Evolutionary conservation across 177 flowering plant genomes (phyloP).

Genomic region (Vitis hybrid): DNA sequence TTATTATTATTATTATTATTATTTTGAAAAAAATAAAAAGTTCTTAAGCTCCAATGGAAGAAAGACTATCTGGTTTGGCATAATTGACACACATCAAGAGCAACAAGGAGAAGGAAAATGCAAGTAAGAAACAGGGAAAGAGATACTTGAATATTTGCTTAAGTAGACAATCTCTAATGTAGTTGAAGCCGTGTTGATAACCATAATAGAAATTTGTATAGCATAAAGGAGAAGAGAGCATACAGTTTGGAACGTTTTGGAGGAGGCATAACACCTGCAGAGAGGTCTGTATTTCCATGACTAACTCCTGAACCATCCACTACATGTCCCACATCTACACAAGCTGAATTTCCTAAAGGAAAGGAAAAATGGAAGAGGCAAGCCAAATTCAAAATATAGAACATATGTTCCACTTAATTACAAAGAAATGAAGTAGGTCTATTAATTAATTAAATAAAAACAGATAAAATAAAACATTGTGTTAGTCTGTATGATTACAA

Average conservation of each 20-base stretch:
- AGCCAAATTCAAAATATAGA: conserved; percentile 8
- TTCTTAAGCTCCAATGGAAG: neutral
- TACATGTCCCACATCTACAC: conserved; percentile 26
- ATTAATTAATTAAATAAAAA: no score
- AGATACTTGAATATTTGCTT: neutral
- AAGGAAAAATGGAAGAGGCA: conserved; percentile 6
- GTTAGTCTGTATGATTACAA: no score
- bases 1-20: no score
- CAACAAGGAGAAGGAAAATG: neutral
- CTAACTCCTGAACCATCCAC: conserved; percentile 40
- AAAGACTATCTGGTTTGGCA: neutral
- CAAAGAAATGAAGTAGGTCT: neutral
- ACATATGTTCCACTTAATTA: neutral
- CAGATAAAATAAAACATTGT: no score
- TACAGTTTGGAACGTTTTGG: conserved; percentile 60
- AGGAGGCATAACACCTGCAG: conserved; percentile 34
- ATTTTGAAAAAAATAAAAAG: neutral
- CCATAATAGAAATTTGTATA: neutral
- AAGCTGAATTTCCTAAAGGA: conserved; percentile 33
- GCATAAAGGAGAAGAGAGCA: conserved; percentile 24
- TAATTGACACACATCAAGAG: neutral
- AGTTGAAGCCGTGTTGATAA: neutral
- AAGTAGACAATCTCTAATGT: neutral
- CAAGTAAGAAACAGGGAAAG: neutral
- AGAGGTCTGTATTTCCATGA: conserved; percentile 36